Base-by-base conservation (phyloP, 495 filamentous ascomycete species). In the Aspergillus steynii region DNA sequence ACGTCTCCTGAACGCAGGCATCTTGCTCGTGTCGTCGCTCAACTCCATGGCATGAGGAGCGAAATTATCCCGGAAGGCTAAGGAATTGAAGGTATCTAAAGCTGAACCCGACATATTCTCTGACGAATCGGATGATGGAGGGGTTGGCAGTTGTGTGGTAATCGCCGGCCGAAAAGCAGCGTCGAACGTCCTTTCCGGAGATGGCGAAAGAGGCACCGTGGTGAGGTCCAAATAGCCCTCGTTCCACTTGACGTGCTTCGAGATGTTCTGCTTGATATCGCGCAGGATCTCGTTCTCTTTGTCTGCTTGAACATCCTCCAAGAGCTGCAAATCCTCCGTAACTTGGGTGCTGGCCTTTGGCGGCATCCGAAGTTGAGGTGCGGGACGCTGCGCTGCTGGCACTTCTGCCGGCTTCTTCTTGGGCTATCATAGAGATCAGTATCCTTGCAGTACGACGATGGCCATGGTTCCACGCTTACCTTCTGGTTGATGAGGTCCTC, bases 401-500 rank as follows among this genome's bases (percentile, higher is more conserved):
- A 76, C 75, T 61, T 92, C 84, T 67, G 68, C 66, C 32, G 65
- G 70, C 68, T 89, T 90, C 73, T 88, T 86, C 76, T 91, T 92
- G 62, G 87, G 90, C 64, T 89, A 81, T 72, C 79, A 53, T 45
- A 31, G 48, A 37, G 34, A 60, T 80, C 52, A 83, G 83, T 58
- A 78, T 74, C 75, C 65, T 59, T 53, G 56, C 56, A 37, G 63
- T 55, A 47, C 54, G 58, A 49, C 42, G 27, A 10, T 6, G 20
- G 46, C 12, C 25, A 34, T 26, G 42, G 9, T 42, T 42, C 31
- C 1, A 61, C 46, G 62, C 84, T 75, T 78, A 93, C 92, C 85
- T 95, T 95, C 68, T 93, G 90, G 74, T 94, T 94, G 79, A 96
- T 88, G 65, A 98, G 85, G 67, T 97, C 94, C 65, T 98, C 96